These are phyloP conservation scores for Pseudocercospora fijiensis DNA, from an alignment of 2,329 filamentous ascomycete species.

Conservation along the genomic window DNA sequence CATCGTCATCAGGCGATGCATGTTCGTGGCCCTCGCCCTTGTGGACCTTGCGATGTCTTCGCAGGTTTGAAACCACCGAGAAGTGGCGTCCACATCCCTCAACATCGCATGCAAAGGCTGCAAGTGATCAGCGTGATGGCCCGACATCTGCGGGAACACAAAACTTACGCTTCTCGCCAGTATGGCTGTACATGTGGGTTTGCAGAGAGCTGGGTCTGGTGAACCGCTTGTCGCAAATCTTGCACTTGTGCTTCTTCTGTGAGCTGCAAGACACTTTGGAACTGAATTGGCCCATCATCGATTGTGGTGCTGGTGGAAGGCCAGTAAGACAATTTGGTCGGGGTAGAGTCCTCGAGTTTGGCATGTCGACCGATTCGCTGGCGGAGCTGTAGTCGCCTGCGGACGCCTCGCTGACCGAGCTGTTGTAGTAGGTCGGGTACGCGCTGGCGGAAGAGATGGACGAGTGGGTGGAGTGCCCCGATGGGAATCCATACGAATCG, in stretches of 20 bases:
- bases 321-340: slow-evolving; percentile 67
- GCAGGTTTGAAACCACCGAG: slow-evolving; percentile 92
- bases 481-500: slow-evolving; percentile 89
- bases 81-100: slow-evolving; percentile 95
- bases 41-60: slow-evolving; percentile 94
- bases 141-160: not conserved
- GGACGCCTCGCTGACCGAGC: slow-evolving; percentile 74
- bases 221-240: slow-evolving; percentile 97
- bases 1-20: slow-evolving; percentile 51
- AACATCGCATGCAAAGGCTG: slow-evolving; percentile 91
- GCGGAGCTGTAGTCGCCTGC: slow-evolving; percentile 93
- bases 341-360: slow-evolving; percentile 78
- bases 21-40: slow-evolving; percentile 63
- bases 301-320: slow-evolving; percentile 80
- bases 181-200: slow-evolving; percentile 98
- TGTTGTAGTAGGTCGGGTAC: slow-evolving; percentile 80
- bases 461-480: slow-evolving; percentile 78
- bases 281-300: slow-evolving; percentile 98
- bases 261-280: slow-evolving; percentile 94
- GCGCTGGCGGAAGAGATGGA: slow-evolving; percentile 82
- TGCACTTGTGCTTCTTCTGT: slow-evolving; percentile 99
- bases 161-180: slow-evolving; percentile 91
- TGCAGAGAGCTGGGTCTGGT: slow-evolving; percentile 91
- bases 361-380: slow-evolving; percentile 77
- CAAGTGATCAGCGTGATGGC: slow-evolving; percentile 11